Base-by-base conservation (phyloP, 108 stramenopile genomes). In the Skeletonema marinoi region DNA sequence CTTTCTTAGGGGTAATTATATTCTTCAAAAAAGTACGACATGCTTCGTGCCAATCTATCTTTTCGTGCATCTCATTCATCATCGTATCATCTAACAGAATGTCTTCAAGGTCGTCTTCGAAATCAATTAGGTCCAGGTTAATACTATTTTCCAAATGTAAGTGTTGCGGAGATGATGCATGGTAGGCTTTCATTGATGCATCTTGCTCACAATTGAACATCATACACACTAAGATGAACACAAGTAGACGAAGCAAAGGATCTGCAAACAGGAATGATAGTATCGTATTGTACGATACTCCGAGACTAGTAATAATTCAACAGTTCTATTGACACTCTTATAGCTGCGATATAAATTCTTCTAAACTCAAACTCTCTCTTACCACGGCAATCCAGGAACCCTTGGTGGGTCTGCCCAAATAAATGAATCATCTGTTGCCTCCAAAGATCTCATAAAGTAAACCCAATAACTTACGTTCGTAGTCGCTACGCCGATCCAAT, bases 401-500 rank as follows among this genome's bases (percentile, higher is more conserved):
- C 54, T 56, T 1, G 54, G 54, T 9, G 54, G 54, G 9, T 56
- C 54, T 7, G 54, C 54, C 54, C 54, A 56, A 25, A 56, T 51
- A 21, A 48, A 68, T 25, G 68, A 29, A 68, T 68, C 68, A 51
- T 68, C 68, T 31, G 19, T 51, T 31, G 46, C 48, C 11, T 31
- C 13, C 3, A 51, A 16, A 31, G 44, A 10, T 51, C 68, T 54
- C 68, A 68, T 68, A 51, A 68, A 68, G 17, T 68, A 68, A 7
- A 68, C n/a, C 46, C 46, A 68, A 3, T 51, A 51, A 29, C 32
- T 33, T 1, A 68, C 68, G 33, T 68, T 68, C 12, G 68, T 68
- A 33, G 68, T 68, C 1, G 32, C 33, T 0, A 68, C 68, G 17
- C 68, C 68, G 56, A 68, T 68, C 44, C 44, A 68, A 16, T 68